Evolutionary conservation across 2,329 filamentous ascomycete genomes (phyloP).

Genomic region (Exserohilum rostratum): DNA sequence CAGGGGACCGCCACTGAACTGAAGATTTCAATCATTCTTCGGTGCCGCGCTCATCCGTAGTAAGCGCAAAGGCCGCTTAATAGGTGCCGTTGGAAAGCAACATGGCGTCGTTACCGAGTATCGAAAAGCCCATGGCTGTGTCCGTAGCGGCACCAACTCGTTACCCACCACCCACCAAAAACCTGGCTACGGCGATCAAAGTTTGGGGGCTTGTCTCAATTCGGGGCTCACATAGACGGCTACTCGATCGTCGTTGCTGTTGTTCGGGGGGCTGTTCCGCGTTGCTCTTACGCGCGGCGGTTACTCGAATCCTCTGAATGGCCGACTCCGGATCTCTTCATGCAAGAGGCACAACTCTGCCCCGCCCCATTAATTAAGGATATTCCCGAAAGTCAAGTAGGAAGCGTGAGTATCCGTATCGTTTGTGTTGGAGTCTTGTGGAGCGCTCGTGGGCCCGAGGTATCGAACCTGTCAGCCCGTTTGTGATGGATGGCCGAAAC

Average conservation of each 20-base stretch:
- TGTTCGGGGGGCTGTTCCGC: conserved; percentile 13
- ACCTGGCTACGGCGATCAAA: neutral
- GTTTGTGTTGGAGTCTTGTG: conserved; percentile 6
- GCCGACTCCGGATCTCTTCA: conserved; percentile 2
- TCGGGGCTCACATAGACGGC: conserved; percentile 1
- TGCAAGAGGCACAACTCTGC: conserved; percentile 9
- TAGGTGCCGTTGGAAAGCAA: neutral
- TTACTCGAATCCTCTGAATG: conserved; percentile 20
- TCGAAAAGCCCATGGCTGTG: neutral
- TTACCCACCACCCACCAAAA: conserved; percentile 2
- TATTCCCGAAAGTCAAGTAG: neutral
- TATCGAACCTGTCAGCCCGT: conserved; percentile 6
- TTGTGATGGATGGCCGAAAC: neutral
- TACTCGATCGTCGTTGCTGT: conserved; percentile 4
- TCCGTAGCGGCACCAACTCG: conserved; percentile 8
- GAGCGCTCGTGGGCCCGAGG: conserved; percentile 8
- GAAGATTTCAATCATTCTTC: neutral
- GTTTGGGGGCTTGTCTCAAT: conserved; percentile 13
- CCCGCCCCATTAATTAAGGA: conserved; percentile 7
- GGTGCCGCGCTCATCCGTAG: neutral
- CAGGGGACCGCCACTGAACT: neutral
- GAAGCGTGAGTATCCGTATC: neutral
- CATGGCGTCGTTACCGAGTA: conserved; percentile 1
- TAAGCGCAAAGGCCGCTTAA: conserved; percentile 1
- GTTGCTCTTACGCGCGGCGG: conserved; percentile 18